Base-by-base conservation (phyloP, 805 yeast genomes). In the Komagataella populi region DNA sequence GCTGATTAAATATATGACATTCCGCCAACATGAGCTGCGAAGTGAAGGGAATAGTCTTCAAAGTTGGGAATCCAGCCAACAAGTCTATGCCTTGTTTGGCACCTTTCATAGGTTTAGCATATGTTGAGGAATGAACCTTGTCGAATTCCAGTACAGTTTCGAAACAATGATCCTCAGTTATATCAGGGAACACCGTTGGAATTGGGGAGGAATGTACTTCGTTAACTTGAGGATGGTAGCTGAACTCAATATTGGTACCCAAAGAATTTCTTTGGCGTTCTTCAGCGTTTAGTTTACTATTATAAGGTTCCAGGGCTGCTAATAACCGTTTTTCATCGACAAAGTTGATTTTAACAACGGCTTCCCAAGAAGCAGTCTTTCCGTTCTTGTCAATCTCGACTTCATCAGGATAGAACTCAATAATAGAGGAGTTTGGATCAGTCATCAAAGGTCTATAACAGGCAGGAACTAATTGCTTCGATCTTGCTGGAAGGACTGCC, bases 401-500 rank as follows among this genome's bases (percentile, higher is more conserved):
- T 54, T 87, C 87, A 53, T 76, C 74, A 2, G 99, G 99, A 63
- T 93, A 93, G 60, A 88, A 89, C 59, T 89, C 97, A 52, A 76
- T 75, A 57, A 93, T 88, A 23, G 96, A 95, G 6, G 97, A 90
- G 47, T 74, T 73, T 47, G 80, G 81, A 53, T 90, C 96, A 12
- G 83, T 80, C 96, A 93, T 90, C 55, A 93, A 72, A 3, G 82
- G 76, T 65, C 96, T 78, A 64, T 84, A 85, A 17, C 80, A 79
- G 6, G 72, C 63, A 1, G 99, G 98, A 61, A 93, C 80, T 57
- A 93, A 75, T 48, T 73, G 71, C 51, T 77, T 80, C 3, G 97
- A 89, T 71, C 97, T 81, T 20, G 91, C 96, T 1, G 99, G 99
- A 57, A 93, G 72, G 20, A 93, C 99, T 17, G 96, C 91, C 99